Conservation (phyloP, 768 basidiomycete species). For the Termitomyces sp. region DNA sequence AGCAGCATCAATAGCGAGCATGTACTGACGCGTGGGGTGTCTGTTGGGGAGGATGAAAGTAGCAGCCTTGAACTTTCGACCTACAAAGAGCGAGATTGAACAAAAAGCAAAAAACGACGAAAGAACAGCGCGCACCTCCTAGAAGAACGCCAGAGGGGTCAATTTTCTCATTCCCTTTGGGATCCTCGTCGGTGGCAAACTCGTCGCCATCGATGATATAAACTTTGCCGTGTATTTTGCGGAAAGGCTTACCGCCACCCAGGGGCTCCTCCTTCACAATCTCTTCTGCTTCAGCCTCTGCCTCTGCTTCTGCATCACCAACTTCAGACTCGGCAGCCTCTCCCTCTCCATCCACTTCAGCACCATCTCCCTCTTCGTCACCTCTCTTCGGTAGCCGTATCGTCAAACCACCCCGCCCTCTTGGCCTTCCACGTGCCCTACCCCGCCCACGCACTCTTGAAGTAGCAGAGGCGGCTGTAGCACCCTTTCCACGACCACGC, state of each 20-base stretch:
- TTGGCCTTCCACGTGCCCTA: conserved; percentile 28
- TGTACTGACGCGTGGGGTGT: conserved; percentile 81
- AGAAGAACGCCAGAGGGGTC: conserved; percentile 80
- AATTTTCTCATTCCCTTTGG: conserved; percentile 89
- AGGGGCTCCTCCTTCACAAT: conserved; percentile 38
- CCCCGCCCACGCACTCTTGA: conserved; percentile 35
- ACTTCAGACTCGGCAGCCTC: conserved; percentile 32
- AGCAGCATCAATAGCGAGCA: conserved; percentile 97
- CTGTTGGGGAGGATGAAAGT: conserved; percentile 88
- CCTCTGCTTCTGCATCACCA: conserved; percentile 28
- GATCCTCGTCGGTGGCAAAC: conserved; percentile 76
- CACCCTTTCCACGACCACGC: conserved; percentile 34
- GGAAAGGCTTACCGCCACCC: conserved; percentile 64
- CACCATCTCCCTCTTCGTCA: conserved; percentile 27
- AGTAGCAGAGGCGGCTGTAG: conserved; percentile 22
- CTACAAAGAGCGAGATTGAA: conserved; percentile 33
- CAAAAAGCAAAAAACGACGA: not conserved
- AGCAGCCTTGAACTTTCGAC: conserved; percentile 81
- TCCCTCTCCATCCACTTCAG: conserved; percentile 34
- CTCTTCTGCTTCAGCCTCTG: conserved; percentile 27
- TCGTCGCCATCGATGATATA: conserved; percentile 89
- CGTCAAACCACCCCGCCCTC: conserved; percentile 22
- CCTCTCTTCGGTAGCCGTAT: conserved; percentile 27
- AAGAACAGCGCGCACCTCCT: conserved; percentile 55
- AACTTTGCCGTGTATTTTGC: conserved; percentile 67